These are phyloP conservation scores for Aegilops longissima DNA, from an alignment of 176 grass and related monocot genomes.

Conservation along the genomic window DNA sequence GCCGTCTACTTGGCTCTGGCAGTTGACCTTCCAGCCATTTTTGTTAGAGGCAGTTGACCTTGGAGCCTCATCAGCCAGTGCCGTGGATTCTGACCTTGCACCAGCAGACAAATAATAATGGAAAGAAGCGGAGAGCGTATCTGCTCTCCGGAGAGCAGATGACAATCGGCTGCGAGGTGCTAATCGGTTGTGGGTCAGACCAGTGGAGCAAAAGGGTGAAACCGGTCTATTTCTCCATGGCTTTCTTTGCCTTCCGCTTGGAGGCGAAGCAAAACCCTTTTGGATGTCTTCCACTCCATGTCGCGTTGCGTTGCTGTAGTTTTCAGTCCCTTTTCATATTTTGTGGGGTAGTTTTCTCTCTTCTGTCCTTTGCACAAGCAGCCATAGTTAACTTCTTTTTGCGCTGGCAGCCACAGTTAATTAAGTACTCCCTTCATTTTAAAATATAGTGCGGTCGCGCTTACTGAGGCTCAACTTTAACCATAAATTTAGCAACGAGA, in stretches of 20 bases:
- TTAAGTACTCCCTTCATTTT: no score
- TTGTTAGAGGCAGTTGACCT: constrained; percentile 6
- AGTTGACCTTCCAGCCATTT: constrained; percentile 30
- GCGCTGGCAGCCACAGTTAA: no score
- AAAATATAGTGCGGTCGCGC: no score
- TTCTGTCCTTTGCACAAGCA: no score
- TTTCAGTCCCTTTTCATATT: background rate
- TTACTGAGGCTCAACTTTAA: no score
- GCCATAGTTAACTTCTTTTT: no score
- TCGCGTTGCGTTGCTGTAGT: background rate
- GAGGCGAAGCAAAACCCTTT: constrained; percentile 19
- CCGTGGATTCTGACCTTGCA: background rate
- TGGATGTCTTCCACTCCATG: background rate
- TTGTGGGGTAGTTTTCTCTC: no score
- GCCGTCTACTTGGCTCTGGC: background rate
- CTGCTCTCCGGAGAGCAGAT: background rate
- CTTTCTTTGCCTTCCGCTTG: background rate
- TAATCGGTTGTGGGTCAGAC: background rate
- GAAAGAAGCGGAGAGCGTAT: background rate
- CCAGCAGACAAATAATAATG: background rate
- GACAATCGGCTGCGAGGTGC: background rate
- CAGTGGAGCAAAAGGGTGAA: background rate
- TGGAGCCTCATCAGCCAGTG: background rate
- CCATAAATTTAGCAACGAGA: no score
- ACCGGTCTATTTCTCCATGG: background rate